Evolutionary conservation across 2,329 filamentous ascomycete species (phyloP), one percentile per base, ranked within the genome.

Genomic region (Exophiala dermatitidis): DNA sequence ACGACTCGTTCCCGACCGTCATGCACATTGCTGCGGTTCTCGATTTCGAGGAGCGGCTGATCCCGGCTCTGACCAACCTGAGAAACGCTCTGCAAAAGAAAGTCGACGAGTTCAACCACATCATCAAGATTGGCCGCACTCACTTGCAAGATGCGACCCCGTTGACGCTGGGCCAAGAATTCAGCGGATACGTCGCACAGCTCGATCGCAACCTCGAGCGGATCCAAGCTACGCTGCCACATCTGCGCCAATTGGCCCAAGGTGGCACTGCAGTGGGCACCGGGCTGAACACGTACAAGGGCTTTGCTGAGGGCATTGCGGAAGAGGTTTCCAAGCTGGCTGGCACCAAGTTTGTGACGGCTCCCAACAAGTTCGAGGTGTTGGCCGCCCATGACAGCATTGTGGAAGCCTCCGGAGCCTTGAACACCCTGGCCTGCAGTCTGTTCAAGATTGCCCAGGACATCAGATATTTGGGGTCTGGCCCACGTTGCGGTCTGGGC

Each of bases 1-100:
- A 98, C 78, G 93, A 98, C 71, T 96, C 91, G 64, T 98, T 98
- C 82, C 93, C 93, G 40, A 97, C 93, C 62, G 93, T 96, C 70
- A 98, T 98, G 93, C 93, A 97, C 79, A 96, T 98, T 69, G 91
- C 93, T 57, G 91, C 91, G 60, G 90, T 97, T 46, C 81, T 97
- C 56, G 93, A 97, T 72, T 80, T 96, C 57, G 90, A 96, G 75
- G 80, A 85, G 68, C 81, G 85, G 64, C 84, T 98, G 43, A 74
- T 97, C 12, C 93, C 93, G 37, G 80, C 89, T 46, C 79, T 97
- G 59, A 84, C 79, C 72, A 89, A 82, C 72, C 82, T 98, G 52
- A 86, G 90, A 60, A 79, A 85, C 59, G 89, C 89, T 46, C 79
- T 98, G 57, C 85, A 95, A 76, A 80, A 81, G 71, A 97, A 97